A percentile compares a stretch with the other conserved stretches of the same genome.
These are phyloP conservation scores for Hansenula sp. DNA, from an alignment of 1,139 yeast species.

Conservation along the genomic window DNA sequence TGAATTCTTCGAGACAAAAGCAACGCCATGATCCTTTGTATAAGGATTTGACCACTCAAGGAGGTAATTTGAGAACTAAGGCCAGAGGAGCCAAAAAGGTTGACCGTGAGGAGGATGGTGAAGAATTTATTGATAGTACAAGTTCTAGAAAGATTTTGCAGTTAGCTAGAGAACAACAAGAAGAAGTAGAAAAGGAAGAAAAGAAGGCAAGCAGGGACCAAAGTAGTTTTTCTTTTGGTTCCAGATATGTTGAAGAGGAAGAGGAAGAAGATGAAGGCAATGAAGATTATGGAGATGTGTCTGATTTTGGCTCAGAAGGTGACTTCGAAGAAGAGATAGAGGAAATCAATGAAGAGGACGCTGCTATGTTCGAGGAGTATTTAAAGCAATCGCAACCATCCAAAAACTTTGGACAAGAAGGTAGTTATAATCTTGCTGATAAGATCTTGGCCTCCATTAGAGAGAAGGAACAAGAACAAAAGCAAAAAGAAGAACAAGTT, in stretches of 20 bases:
- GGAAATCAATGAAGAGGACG: slow-evolving; percentile 63
- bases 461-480: slow-evolving; percentile 49
- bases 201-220: slow-evolving; percentile 25
- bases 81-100: slow-evolving; percentile 27
- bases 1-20: slow-evolving; percentile 43
- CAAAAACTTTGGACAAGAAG: slow-evolving; percentile 33
- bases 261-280: slow-evolving; percentile 31
- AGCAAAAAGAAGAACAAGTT: slow-evolving; percentile 22
- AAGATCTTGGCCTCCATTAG: slow-evolving; percentile 86
- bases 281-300: slow-evolving; percentile 29
- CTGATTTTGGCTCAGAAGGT: slow-evolving; percentile 31
- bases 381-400: slow-evolving; percentile 39
- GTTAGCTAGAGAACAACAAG: slow-evolving; percentile 89
- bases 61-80: slow-evolving; percentile 59
- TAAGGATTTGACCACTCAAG: slow-evolving; percentile 68
- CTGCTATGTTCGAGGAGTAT: slow-evolving; percentile 65
- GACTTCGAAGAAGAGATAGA: slow-evolving; percentile 29
- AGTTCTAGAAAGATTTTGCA: slow-evolving; percentile 83
- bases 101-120: slow-evolving; percentile 42
- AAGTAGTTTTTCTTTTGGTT: slow-evolving; percentile 23
- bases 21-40: slow-evolving; percentile 75
- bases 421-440: slow-evolving; percentile 75
- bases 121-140: slow-evolving; percentile 73
- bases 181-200: slow-evolving; percentile 74
- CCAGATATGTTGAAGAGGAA: slow-evolving; percentile 25